A percentile compares a stretch with the other conserved stretches of the same genome.
Evolutionary conservation across 2,329 filamentous ascomycete genomes (phyloP).

Genomic region (Cytospora mali): DNA sequence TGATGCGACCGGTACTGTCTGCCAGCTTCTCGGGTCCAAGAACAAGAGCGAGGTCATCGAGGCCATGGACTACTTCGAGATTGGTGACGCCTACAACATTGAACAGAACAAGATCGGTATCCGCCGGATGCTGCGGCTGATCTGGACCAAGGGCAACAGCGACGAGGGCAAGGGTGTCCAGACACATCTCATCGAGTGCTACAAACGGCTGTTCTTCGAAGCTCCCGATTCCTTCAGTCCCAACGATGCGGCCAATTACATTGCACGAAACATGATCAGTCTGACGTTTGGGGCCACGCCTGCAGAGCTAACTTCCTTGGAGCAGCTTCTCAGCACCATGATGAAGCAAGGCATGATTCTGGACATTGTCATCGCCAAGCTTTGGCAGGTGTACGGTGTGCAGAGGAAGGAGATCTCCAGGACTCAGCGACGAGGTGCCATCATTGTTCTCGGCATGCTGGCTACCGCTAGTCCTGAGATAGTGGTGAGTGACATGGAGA

Average conservation of each 20-base stretch:
- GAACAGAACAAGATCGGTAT: conserved; percentile 92
- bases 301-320: conserved; percentile 90
- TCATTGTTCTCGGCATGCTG: conserved; percentile 96
- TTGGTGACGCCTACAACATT: conserved; percentile 94
- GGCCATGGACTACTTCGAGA: conserved; percentile 97
- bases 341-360: conserved; percentile 90
- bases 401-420: conserved; percentile 92
- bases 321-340: conserved; percentile 95
- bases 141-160: conserved; percentile 99
- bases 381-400: conserved; percentile 97
- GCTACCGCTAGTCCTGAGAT: conserved; percentile 91
- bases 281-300: conserved; percentile 94
- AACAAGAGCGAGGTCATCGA: conserved; percentile 99
- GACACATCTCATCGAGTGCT: conserved; percentile 94
- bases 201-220: conserved; percentile 94
- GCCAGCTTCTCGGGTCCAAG: conserved; percentile 85
- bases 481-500: conserved; percentile 91
- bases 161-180: conserved; percentile 99
- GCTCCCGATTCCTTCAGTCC: conserved; percentile 84
- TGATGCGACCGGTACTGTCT: conserved; percentile 76
- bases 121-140: conserved; percentile 90
- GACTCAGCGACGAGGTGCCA: conserved; percentile 86
- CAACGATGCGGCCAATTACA: conserved; percentile 92
- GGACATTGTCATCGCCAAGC: conserved; percentile 82
- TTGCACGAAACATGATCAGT: conserved; percentile 98